These are phyloP conservation scores for Amylostereum areolatum DNA, from an alignment of 1,284 basidiomycete species.

Conservation along the genomic window DNA sequence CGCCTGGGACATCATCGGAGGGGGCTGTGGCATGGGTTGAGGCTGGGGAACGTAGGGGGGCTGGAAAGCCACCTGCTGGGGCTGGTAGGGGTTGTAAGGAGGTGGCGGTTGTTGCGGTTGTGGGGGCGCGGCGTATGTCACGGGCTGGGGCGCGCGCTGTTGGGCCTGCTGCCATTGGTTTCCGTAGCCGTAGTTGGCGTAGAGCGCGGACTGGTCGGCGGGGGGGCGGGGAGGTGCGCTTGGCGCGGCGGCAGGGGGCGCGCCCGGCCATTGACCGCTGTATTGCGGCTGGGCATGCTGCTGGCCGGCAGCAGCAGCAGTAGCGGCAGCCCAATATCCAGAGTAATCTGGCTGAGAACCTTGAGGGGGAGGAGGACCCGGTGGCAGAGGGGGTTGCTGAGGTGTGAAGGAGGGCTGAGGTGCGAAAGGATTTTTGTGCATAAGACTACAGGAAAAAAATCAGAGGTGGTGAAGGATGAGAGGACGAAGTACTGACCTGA, in stretches of 20 bases:
- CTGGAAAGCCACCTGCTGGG: constrained; percentile 48
- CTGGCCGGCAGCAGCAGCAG: constrained; percentile 44
- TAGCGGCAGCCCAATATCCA: constrained; percentile 65
- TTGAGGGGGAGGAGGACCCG: constrained; percentile 68
- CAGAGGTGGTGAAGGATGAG: too few relatives aligned
- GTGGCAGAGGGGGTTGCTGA: constrained; percentile 70
- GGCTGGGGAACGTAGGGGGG: constrained; percentile 63
- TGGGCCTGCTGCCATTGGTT: constrained; percentile 59
- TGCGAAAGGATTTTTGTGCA: constrained; percentile 80
- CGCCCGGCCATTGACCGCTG: constrained; percentile 58
- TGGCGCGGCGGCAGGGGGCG: constrained; percentile 41
- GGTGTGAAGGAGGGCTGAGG: constrained; percentile 61
- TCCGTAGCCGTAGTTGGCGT: constrained; percentile 83
- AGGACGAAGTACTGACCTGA: too few relatives aligned
- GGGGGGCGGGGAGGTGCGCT: constrained; percentile 43
- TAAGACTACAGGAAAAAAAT: constrained; percentile 18
- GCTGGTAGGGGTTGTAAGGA: constrained; percentile 74
- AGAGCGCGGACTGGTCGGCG: constrained; percentile 69
- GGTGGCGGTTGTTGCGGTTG: constrained; percentile 47
- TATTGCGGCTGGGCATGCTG: constrained; percentile 46
- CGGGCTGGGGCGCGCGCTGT: constrained; percentile 40
- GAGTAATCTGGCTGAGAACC: constrained; percentile 66
- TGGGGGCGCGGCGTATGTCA: constrained; percentile 44
- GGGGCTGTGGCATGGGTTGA: constrained; percentile 35
- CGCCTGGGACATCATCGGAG: constrained; percentile 25